Percentiles rank a stretch among this genome's conserved stretches.
Evolutionary conservation across 805 yeast species (phyloP).

Genomic region (Metschnikowia bowlesiae): DNA sequence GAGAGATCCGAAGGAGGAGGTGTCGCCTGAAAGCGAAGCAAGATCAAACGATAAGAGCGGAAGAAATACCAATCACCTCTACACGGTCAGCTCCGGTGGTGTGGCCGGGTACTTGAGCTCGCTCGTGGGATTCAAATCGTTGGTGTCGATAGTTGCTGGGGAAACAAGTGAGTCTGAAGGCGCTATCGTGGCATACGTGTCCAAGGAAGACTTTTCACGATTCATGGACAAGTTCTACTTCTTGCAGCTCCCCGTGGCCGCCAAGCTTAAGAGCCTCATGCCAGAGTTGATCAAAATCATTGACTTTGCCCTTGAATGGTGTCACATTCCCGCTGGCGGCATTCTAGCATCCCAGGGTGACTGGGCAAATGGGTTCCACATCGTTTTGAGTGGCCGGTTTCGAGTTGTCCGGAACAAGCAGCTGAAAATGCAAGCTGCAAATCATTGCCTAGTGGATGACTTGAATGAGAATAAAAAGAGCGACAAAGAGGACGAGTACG

Average conservation of each 20-base stretch:
- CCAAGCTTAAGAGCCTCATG: slow-evolving; percentile 60
- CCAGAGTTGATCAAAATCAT: slow-evolving; percentile 65
- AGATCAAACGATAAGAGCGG: not conserved
- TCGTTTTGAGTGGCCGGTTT: slow-evolving; percentile 83
- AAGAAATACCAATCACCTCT: slow-evolving; percentile 33
- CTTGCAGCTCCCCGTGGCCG: slow-evolving; percentile 74
- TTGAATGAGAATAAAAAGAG: slow-evolving; percentile 9
- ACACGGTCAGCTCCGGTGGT: slow-evolving; percentile 69
- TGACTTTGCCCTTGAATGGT: slow-evolving; percentile 94
- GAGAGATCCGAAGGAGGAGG: slow-evolving; percentile 3
- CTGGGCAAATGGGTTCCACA: slow-evolving; percentile 83
- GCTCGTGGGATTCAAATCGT: slow-evolving; percentile 71
- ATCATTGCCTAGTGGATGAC: slow-evolving; percentile 20
- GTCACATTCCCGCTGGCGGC: slow-evolving; percentile 83
- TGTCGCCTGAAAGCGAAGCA: not conserved
- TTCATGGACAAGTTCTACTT: slow-evolving; percentile 73
- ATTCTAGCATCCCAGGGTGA: slow-evolving; percentile 77
- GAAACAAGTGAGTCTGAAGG: slow-evolving; percentile 25
- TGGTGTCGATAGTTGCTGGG: slow-evolving; percentile 49
- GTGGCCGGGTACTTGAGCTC: slow-evolving; percentile 85
- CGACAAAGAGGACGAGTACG: slow-evolving; percentile 21
- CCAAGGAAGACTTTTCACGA: slow-evolving; percentile 57
- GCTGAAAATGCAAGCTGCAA: slow-evolving; percentile 8
- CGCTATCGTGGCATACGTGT: slow-evolving; percentile 59
- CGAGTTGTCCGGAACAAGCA: slow-evolving; percentile 48